Conservation (phyloP, 257 asterid genomes). For the Fraxinus excelsior region DNA sequence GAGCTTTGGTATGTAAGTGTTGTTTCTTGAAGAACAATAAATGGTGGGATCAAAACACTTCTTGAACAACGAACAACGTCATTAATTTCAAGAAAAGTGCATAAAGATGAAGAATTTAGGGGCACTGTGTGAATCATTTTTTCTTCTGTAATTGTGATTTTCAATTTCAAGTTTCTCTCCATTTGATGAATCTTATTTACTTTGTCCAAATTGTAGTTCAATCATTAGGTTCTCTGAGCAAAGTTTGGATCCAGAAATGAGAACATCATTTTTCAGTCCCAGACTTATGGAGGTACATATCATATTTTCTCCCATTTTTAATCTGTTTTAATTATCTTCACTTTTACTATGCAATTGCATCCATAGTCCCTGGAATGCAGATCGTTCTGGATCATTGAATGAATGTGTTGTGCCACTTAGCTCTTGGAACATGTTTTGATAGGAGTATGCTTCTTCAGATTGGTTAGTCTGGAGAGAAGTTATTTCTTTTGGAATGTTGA, state of each 20-base stretch:
- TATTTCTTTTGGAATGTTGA: neutral
- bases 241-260: constrained; percentile 76
- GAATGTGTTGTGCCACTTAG: constrained; percentile 11
- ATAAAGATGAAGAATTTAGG: constrained; percentile 33
- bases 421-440: neutral
- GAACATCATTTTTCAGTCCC: constrained; percentile 88
- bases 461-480: neutral
- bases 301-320: constrained; percentile 22
- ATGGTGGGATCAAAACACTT: constrained; percentile 30
- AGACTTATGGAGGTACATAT: constrained; percentile 92
- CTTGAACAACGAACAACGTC: constrained; percentile 25
- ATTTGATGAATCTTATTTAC: constrained; percentile 16
- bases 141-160: neutral
- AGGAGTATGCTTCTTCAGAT: neutral
- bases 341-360: neutral
- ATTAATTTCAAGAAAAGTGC: constrained; percentile 31
- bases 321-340: constrained; percentile 13
- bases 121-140: constrained; percentile 48
- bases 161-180: constrained; percentile 13
- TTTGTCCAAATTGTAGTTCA: constrained; percentile 53
- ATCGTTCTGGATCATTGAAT: neutral
- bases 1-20: constrained; percentile 60
- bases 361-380: constrained; percentile 13
- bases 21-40: constrained; percentile 53
- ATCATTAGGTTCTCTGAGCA: constrained; percentile 84